Evolutionary conservation across 495 filamentous ascomycete species (phyloP).

Genomic region (Annulohypoxylon stygium): DNA sequence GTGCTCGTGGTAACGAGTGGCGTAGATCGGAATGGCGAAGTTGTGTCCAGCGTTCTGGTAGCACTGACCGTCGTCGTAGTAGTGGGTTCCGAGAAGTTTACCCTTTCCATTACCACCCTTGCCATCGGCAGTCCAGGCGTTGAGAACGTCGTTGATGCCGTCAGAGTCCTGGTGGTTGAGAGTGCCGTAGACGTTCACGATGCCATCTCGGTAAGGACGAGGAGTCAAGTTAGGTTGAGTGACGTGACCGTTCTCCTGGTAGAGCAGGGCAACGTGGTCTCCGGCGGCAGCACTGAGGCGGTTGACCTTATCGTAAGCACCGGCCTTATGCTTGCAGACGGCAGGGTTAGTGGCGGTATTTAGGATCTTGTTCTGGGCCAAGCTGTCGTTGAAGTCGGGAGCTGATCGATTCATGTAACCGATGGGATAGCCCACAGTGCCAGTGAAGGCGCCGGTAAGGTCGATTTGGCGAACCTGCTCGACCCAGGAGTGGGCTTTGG

Average conservation of each 20-base stretch:
- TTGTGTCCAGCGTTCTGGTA: constrained; percentile 72
- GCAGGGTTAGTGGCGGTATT: constrained; percentile 55
- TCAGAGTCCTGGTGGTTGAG: constrained; percentile 63
- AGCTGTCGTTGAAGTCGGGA: constrained; percentile 63
- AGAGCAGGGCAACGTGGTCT: constrained; percentile 76
- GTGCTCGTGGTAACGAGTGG: constrained; percentile 60
- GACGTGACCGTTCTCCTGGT: constrained; percentile 91
- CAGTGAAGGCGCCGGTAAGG: constrained; percentile 79
- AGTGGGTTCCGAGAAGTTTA: constrained; percentile 75
- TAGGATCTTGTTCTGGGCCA: constrained; percentile 55
- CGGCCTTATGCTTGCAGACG: constrained; percentile 63
- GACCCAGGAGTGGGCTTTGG: constrained; percentile 80
- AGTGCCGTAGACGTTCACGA: constrained; percentile 87
- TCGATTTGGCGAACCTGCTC: constrained; percentile 78
- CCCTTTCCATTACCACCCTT: constrained; percentile 82
- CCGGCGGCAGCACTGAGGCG: constrained; percentile 76
- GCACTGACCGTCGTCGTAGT: constrained; percentile 88
- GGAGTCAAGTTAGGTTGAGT: constrained; percentile 70
- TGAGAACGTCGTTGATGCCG: constrained; percentile 76
- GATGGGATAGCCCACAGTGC: constrained; percentile 75
- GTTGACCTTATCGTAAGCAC: constrained; percentile 68
- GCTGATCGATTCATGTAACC: constrained; percentile 67
- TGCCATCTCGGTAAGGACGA: constrained; percentile 78
- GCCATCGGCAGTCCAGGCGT: constrained; percentile 79
- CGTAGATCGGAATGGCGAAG: constrained; percentile 59